phyloP scores from a whole-genome alignment of 108 stramenopile species.

The Skeletonema tropicum region DNA sequence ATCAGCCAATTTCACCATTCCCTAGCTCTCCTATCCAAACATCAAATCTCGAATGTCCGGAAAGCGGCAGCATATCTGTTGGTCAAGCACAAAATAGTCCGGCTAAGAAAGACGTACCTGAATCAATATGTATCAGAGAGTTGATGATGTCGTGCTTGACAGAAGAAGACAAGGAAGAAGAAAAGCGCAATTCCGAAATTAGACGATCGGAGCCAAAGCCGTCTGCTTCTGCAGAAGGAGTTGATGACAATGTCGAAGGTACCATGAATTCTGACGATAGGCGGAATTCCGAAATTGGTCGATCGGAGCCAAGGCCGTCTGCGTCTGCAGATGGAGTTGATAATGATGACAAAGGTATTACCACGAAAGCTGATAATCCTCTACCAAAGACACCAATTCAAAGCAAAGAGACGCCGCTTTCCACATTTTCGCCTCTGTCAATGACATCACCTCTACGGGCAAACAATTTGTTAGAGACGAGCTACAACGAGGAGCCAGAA shows the following conservation, averaged over 20 bases:
- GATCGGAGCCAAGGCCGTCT: neutral
- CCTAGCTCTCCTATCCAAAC: neutral
- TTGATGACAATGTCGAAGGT: neutral
- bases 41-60: conserved; percentile 6
- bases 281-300: neutral
- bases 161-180: conserved; percentile 7
- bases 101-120: neutral
- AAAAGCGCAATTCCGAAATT: conserved; percentile 2
- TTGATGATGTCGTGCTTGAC: conserved; percentile 3
- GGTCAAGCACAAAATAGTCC: neutral
- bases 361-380: conserved; percentile 8
- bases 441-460: conserved; percentile 16
- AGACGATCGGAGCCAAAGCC: neutral
- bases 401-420: neutral
- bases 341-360: neutral
- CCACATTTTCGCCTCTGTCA: conserved; percentile 8
- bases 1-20: neutral
- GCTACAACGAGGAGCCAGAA: neutral
- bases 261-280: neutral
- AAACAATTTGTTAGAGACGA: conserved; percentile 9
- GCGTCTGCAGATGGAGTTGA: neutral
- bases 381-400: neutral
- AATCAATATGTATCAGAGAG: conserved; percentile 6
- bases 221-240: neutral
- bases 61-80: conserved; percentile 5